Evolutionary conservation across 495 filamentous ascomycete species (phyloP).

Genomic region (Pyrenula aspistea): DNA sequence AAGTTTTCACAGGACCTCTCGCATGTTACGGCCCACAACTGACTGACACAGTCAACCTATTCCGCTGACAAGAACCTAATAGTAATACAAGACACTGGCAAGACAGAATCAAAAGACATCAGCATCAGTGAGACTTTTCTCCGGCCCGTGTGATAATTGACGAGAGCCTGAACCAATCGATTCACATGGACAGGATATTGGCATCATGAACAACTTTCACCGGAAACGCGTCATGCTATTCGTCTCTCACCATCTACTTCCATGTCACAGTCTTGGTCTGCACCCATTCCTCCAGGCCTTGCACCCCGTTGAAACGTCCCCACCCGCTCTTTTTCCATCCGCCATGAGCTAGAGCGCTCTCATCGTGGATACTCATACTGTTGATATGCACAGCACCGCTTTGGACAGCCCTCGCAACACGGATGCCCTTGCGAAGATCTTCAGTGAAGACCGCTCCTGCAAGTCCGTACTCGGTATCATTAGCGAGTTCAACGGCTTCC

Average conservation of each 20-base stretch:
- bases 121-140: no score
- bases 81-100: no score
- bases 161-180: no score
- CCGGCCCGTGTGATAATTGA: no score
- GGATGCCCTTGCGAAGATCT: slow-evolving; percentile 33
- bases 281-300: slow-evolving; percentile 64
- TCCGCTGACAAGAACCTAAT: no score
- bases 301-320: slow-evolving; percentile 50
- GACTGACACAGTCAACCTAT: no score
- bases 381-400: slow-evolving; percentile 72
- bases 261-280: slow-evolving; percentile 75
- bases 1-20: no score
- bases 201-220: no score
- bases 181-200: no score
- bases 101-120: no score
- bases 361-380: slow-evolving; percentile 73
- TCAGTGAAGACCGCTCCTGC: slow-evolving; percentile 33
- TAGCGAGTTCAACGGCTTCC: slow-evolving; percentile 34
- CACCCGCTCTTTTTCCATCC: slow-evolving; percentile 78
- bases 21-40: no score
- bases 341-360: slow-evolving; percentile 66
- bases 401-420: slow-evolving; percentile 36
- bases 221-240: no score
- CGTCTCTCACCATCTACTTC: slow-evolving; percentile 9
- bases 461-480: slow-evolving; percentile 41